These are phyloP conservation scores for Alternaria brassicae DNA, from an alignment of 2,329 filamentous ascomycete species.

Conservation along the genomic window DNA sequence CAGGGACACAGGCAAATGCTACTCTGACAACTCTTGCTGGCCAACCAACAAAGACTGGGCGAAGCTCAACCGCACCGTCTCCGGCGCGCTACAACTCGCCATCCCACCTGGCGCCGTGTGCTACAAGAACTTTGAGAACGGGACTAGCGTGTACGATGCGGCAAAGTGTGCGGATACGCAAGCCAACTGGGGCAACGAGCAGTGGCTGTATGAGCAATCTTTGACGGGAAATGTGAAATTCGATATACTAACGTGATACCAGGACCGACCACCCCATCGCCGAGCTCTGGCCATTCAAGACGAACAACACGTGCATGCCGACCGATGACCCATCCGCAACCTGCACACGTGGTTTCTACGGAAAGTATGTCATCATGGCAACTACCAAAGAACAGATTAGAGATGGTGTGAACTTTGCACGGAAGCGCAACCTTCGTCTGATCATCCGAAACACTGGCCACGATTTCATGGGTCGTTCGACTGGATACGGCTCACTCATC, in stretches of 20 bases:
- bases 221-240: background rate
- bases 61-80: slow-evolving; percentile 40
- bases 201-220: slow-evolving; percentile 38
- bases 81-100: slow-evolving; percentile 36
- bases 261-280: slow-evolving; percentile 45
- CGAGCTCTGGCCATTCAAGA: slow-evolving; percentile 43
- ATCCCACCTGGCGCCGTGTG: slow-evolving; percentile 43
- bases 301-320: slow-evolving; percentile 46
- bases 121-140: slow-evolving; percentile 35
- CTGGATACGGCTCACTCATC: slow-evolving; percentile 43
- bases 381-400: slow-evolving; percentile 44
- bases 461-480: slow-evolving; percentile 48
- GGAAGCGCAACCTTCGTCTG: slow-evolving; percentile 40
- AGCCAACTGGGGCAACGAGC: slow-evolving; percentile 39
- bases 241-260: background rate
- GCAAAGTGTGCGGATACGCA: slow-evolving; percentile 37
- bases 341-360: slow-evolving; percentile 45
- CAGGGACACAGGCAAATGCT: slow-evolving; percentile 37
- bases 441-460: slow-evolving; percentile 48
- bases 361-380: slow-evolving; percentile 44
- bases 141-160: slow-evolving; percentile 31
- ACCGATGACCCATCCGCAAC: slow-evolving; percentile 31
- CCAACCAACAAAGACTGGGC: slow-evolving; percentile 38
- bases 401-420: slow-evolving; percentile 45
- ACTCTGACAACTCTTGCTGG: slow-evolving; percentile 46